Evolutionary conservation across 2,329 filamentous ascomycete species (phyloP).

Genomic region (Stenocarpella maydis): DNA sequence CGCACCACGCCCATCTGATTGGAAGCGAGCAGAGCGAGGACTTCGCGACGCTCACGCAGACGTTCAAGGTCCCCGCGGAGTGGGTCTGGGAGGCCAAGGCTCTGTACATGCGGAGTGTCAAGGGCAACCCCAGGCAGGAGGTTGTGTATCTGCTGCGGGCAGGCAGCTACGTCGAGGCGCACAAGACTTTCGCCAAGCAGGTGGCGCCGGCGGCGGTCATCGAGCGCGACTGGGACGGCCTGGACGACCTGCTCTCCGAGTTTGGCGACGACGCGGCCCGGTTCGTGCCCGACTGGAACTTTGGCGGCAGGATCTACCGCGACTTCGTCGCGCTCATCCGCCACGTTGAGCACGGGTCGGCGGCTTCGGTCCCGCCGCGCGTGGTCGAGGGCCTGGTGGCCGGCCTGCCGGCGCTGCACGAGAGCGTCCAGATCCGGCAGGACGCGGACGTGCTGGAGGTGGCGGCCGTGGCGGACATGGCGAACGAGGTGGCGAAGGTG

Average conservation of each 20-base stretch:
- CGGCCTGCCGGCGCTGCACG: conserved; percentile 64
- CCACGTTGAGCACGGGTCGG: conserved; percentile 44
- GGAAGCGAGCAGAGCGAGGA: conserved; percentile 63
- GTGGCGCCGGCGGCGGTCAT: conserved; percentile 87
- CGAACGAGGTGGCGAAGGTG: conserved; percentile 73
- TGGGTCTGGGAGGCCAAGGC: conserved; percentile 94
- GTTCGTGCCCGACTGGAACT: conserved; percentile 75
- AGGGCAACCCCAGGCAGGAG: conserved; percentile 73
- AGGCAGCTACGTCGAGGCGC: conserved; percentile 79
- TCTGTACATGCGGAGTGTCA: conserved; percentile 78
- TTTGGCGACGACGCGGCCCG: conserved; percentile 69
- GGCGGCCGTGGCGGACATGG: conserved; percentile 85
- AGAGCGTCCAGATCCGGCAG: conserved; percentile 41
- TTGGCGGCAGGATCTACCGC: conserved; percentile 82
- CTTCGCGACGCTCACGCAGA: conserved; percentile 68
- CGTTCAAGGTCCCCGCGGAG: conserved; percentile 73
- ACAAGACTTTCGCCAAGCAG: conserved; percentile 79
- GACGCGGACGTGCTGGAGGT: conserved; percentile 59
- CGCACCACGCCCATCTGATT: conserved; percentile 74
- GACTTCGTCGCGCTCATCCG: conserved; percentile 64
- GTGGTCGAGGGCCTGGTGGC: conserved; percentile 65
- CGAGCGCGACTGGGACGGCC: conserved; percentile 76
- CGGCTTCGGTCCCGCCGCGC: conserved; percentile 44
- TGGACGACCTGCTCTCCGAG: conserved; percentile 74
- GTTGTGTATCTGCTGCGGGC: conserved; percentile 84